A percentile compares a stretch with the other conserved stretches of the same genome.
Conservation (phyloP, 371 early-diverging fungal species). For the Apophysomyces trapeziformis region DNA sequence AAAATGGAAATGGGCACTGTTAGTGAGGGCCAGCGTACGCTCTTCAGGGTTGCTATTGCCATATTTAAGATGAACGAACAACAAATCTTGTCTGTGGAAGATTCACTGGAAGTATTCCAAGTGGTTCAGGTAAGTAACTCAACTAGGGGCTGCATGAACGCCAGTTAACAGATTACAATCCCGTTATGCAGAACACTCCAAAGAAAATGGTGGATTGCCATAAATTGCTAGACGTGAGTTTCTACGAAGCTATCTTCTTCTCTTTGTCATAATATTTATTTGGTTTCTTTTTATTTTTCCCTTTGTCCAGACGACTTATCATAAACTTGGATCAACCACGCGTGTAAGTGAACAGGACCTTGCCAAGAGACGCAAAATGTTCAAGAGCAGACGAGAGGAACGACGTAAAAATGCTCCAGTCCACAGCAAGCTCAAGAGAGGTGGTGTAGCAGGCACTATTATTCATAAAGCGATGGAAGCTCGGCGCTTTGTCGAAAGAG, state of each 20-base stretch:
- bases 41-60: conserved; percentile 80
- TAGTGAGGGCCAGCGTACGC: conserved; percentile 79
- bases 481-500: conserved; percentile 45
- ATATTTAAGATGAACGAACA: conserved; percentile 77
- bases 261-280: not conserved
- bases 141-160: not conserved
- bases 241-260: no score
- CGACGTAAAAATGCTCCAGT: conserved; percentile 41
- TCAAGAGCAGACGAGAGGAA: conserved; percentile 49
- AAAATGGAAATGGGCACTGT: not conserved
- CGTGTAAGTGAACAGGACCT: conserved; percentile 62
- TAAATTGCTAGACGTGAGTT: conserved; percentile 64
- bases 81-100: conserved; percentile 63
- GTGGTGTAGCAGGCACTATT: conserved; percentile 44
- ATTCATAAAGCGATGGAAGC: conserved; percentile 51
- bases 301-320: conserved; percentile 38
- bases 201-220: conserved; percentile 78
- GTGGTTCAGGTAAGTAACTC: conserved; percentile 54
- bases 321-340: conserved; percentile 54
- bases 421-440: conserved; percentile 32
- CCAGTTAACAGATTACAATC: not conserved
- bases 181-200: conserved; percentile 62
- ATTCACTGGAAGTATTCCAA: conserved; percentile 74
- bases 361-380: conserved; percentile 51
- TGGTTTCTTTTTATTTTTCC: not conserved